Conservation (phyloP, 2,329 filamentous ascomycete genomes). For the Diaporthe sp. region DNA sequence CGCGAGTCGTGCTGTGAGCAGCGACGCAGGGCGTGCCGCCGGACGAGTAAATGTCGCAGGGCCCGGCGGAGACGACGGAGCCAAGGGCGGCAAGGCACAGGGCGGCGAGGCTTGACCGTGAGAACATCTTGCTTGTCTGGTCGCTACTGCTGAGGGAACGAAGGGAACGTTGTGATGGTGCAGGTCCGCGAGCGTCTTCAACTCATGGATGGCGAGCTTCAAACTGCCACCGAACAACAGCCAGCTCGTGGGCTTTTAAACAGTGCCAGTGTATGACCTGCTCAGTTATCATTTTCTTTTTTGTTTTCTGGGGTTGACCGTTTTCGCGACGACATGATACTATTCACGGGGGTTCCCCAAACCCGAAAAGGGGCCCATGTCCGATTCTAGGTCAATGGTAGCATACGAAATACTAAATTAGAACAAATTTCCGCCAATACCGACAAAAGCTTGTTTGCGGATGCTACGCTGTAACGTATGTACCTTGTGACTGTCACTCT, state of each 20-base stretch:
- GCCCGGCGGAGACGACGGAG: conserved; percentile 63
- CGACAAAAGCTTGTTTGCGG: conserved; percentile 17
- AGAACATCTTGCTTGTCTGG: conserved; percentile 37
- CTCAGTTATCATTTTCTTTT: not conserved
- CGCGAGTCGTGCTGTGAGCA: conserved; percentile 75
- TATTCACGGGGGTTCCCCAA: conserved; percentile 3
- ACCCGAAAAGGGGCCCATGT: not conserved
- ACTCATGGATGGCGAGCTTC: not conserved
- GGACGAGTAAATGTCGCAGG: conserved; percentile 72
- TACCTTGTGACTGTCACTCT: conserved; percentile 20
- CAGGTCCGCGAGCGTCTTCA: not conserved
- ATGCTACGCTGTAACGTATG: conserved; percentile 9
- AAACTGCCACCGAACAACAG: not conserved
- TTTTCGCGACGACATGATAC: conserved; percentile 17
- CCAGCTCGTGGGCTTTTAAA: not conserved
- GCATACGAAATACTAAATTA: conserved; percentile 2
- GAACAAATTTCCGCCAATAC: conserved; percentile 37
- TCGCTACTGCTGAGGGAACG: conserved; percentile 1
- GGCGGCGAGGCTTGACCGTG: conserved; percentile 44
- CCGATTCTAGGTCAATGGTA: conserved; percentile 18
- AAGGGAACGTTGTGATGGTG: not conserved
- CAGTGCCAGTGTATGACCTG: not conserved
- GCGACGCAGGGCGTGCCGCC: conserved; percentile 74
- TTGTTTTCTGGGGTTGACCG: not conserved
- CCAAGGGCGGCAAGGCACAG: conserved; percentile 52